Percentiles rank a stretch among this genome's conserved stretches.
These are phyloP conservation scores for Calonectria pseudoturangicola DNA, from an alignment of 2,329 filamentous ascomycete species.

Conservation along the genomic window DNA sequence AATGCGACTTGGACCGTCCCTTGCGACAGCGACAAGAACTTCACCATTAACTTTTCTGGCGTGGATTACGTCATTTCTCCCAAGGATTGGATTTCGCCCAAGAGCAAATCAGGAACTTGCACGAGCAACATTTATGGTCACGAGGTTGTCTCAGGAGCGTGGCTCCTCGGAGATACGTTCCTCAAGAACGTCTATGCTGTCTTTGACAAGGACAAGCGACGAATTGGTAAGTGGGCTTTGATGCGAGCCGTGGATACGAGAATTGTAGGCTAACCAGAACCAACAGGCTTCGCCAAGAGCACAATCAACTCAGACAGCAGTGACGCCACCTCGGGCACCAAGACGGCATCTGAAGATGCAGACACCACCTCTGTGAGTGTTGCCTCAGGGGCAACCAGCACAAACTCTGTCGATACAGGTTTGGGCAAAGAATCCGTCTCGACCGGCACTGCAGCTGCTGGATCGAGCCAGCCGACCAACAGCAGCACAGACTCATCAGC, in stretches of 20 bases:
- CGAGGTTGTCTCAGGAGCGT: slow-evolving; percentile 78
- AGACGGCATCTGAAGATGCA: slow-evolving; percentile 29
- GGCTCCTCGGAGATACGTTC: slow-evolving; percentile 91
- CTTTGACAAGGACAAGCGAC: slow-evolving; percentile 83
- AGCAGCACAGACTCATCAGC: slow-evolving; percentile 53
- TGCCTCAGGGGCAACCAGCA: slow-evolving; percentile 41
- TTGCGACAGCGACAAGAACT: slow-evolving; percentile 77
- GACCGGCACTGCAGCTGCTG: slow-evolving; percentile 48
- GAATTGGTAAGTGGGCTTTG: slow-evolving; percentile 72
- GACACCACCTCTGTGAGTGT: slow-evolving; percentile 44
- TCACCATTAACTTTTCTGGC: slow-evolving; percentile 82
- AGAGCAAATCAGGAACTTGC: slow-evolving; percentile 68
- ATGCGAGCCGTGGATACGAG: neutral
- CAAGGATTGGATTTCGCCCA: slow-evolving; percentile 80
- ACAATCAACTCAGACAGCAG: slow-evolving; percentile 39
- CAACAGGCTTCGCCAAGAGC: slow-evolving; percentile 50
- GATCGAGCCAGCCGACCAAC: slow-evolving; percentile 41
- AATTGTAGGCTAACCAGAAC: slow-evolving; percentile 36
- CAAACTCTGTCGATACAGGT: slow-evolving; percentile 42
- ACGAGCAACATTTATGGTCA: slow-evolving; percentile 85
- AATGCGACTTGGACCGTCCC: slow-evolving; percentile 82
- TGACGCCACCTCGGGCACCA: slow-evolving; percentile 34
- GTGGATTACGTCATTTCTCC: slow-evolving; percentile 79
- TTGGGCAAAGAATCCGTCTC: slow-evolving; percentile 52
- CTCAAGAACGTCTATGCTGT: slow-evolving; percentile 93